A percentile compares a stretch with the other conserved stretches of the same genome.
Evolutionary conservation across 2,329 filamentous ascomycete genomes (phyloP).

Genomic region (Bimuria novae-zelandiae): DNA sequence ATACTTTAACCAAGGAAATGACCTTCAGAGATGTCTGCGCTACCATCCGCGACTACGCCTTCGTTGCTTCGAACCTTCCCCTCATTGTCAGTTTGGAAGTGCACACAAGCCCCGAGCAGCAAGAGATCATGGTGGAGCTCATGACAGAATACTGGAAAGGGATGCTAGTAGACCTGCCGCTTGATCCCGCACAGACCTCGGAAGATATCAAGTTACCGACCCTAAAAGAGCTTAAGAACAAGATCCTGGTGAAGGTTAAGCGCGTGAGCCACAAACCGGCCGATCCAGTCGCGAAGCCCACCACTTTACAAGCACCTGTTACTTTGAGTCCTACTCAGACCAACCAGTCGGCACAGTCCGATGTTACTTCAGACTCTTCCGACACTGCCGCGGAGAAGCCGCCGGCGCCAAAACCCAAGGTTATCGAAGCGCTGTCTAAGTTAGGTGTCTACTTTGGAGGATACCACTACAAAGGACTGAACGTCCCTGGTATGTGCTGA

Average conservation of each 20-base stretch:
- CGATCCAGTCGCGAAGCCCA: constrained; percentile 29
- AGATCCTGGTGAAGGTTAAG: constrained; percentile 68
- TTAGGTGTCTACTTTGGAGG: constrained; percentile 87
- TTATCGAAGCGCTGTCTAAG: constrained; percentile 72
- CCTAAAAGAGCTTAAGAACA: constrained; percentile 69
- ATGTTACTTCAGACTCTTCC: constrained; percentile 33
- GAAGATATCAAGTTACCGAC: constrained; percentile 67
- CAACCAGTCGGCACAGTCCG: constrained; percentile 28
- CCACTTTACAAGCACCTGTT: constrained; percentile 34
- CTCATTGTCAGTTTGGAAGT: constrained; percentile 93
- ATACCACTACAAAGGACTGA: constrained; percentile 76
- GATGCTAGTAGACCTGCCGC: constrained; percentile 68
- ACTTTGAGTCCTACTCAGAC: constrained; percentile 30
- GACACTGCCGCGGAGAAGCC: constrained; percentile 48
- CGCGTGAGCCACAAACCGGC: constrained; percentile 45
- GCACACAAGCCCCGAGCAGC: constrained; percentile 79
- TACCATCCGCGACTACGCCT: constrained; percentile 78
- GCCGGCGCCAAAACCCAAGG: constrained; percentile 59
- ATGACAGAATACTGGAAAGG: constrained; percentile 88
- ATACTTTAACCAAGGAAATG: constrained; percentile 84
- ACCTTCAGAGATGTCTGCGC: constrained; percentile 85
- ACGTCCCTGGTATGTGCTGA: constrained; percentile 60
- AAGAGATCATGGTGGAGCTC: constrained; percentile 89
- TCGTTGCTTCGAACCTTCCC: constrained; percentile 73
- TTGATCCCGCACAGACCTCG: constrained; percentile 37